Base-by-base conservation (phyloP, 805 yeast genomes). In the Clavispora vitiphila region DNA sequence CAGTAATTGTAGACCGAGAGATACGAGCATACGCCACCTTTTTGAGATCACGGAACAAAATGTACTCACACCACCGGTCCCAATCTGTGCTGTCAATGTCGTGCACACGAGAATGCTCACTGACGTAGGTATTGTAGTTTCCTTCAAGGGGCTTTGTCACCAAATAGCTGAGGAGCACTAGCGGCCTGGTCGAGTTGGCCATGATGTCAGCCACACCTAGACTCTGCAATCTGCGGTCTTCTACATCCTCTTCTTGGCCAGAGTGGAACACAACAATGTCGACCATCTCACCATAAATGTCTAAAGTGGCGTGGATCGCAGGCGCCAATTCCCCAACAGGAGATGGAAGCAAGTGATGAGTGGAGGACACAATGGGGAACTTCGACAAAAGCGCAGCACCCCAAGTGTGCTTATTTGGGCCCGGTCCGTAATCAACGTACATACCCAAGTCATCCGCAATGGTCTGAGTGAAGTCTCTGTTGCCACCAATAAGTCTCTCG, bases 251-350 rank as follows among this genome's bases (percentile, higher is more conserved):
- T 62, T 93, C 98, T 67, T 93, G 99, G 4, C 99, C 99, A 35
- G 93, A 80, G 62, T 93, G 99, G 85, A 93, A 93, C 19, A 93
- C 99, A 43, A 93, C 91, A 19, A 93, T 86, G 61, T 93, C 99
- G 5, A 93, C 86, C 16, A 72, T 60, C 54, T 81, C 83, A 10
- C 96, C 96, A 63, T 89, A 90, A 27, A 93, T 85, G 51, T 89
- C 91, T 47, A 93, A 69, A 1, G 97, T 91, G 2, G 99, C 99
- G 61, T 86, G 96, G 51, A 93, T 93, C 1, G 97, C 98, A 4
- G 99, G 99, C 0, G 99, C 99, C 40, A 93, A 72, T 69, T 93
- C 99, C 14, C 99, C 99, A 24, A 86, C 96, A 2, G 99, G 99
- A 6, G 96, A 86, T 4, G 99, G 99, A 42, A 91, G 68, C 52